phyloP scores from a whole-genome alignment of 208 protist genomes.

The Leishmania braziliensis region DNA sequence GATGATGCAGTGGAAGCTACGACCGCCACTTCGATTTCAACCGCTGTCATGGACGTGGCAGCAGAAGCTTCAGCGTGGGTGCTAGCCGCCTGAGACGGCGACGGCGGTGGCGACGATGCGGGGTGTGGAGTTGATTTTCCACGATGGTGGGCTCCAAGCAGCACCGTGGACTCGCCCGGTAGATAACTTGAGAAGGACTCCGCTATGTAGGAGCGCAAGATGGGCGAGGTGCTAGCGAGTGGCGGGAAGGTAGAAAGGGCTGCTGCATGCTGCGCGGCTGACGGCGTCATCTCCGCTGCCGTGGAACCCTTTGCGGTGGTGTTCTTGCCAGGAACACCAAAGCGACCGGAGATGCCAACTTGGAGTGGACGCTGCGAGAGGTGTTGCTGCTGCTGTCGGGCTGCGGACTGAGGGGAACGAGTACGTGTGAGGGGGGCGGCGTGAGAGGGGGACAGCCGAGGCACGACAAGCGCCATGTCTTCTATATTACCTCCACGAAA shows the following conservation, averaged over 20 bases:
- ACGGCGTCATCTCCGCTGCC: neutral
- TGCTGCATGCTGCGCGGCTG: neutral
- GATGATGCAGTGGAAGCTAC: neutral
- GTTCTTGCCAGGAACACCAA: conserved; percentile 8
- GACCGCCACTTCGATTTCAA: conserved; percentile 19
- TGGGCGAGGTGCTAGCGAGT: conserved; percentile 6
- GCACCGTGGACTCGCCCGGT: conserved; percentile 9
- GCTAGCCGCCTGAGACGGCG: neutral
- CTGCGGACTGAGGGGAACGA: neutral
- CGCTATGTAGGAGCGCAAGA: conserved; percentile 16
- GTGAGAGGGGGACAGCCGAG: conserved; percentile 2
- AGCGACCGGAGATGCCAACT: neutral
- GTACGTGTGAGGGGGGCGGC: neutral
- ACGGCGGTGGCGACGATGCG: neutral
- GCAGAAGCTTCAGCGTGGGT: too few species aligned
- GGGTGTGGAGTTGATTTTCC: neutral
- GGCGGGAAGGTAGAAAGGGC: neutral
- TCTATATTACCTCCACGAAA: neutral
- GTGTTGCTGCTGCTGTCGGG: neutral
- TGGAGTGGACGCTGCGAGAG: neutral
- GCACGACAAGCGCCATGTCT: conserved; percentile 2
- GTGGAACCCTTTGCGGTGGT: neutral
- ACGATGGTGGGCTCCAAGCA: conserved; percentile 1
- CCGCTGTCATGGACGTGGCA: neutral
- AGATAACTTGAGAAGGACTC: conserved; percentile 19